Evolutionary conservation across 805 yeast species (phyloP), one percentile per base, ranked within the genome.

Genomic region (Metschnikowia peoriensis): DNA sequence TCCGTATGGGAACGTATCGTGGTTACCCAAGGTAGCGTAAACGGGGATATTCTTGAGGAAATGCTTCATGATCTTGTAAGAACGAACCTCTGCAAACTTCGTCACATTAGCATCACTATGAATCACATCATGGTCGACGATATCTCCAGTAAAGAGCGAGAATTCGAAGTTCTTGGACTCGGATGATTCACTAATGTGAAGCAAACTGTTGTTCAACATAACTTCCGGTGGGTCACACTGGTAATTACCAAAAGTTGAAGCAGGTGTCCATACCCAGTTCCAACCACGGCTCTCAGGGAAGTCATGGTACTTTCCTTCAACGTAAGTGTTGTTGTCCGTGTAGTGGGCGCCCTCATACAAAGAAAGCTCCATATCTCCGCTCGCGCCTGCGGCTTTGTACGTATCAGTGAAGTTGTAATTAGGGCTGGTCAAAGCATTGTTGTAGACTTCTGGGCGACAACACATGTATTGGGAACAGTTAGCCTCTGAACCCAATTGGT

Each of bases 1-100:
- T 38, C 86, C 87, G 59, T 84, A 82, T 15, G 92, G 91, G 73
- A 78, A 86, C 32, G 84, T 80, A 62, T 86, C 91, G 66, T 86
- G 90, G 65, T 84, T 85, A 28, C 91, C 91, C 60, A 86, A 68
- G 22, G 81, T 82, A 10, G 89, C 77, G 62, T 71, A 84, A 6
- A 86, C 79, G 7, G 89, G 86, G 32, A 82, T 65, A 48, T 79
- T 71, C 16, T 75, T 70, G 52, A 85, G 73, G 58, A 60, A 73
- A 50, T 68, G 67, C 53, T 85, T 85, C 74, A 85, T 72, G 53
- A 84, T 78, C 14, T 74, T 79, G 42, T 86, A 89, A 55, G 87
- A 83, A 62, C 72, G 86, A 50, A 90, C 83, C 50, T 87, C 96
- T 8, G 86, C 85, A 8, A 78, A 88, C 7, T 76, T 89, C 55